phyloP scores from a whole-genome alignment of 2,329 filamentous ascomycete species.

The Coccinonectria pachysandricola region DNA sequence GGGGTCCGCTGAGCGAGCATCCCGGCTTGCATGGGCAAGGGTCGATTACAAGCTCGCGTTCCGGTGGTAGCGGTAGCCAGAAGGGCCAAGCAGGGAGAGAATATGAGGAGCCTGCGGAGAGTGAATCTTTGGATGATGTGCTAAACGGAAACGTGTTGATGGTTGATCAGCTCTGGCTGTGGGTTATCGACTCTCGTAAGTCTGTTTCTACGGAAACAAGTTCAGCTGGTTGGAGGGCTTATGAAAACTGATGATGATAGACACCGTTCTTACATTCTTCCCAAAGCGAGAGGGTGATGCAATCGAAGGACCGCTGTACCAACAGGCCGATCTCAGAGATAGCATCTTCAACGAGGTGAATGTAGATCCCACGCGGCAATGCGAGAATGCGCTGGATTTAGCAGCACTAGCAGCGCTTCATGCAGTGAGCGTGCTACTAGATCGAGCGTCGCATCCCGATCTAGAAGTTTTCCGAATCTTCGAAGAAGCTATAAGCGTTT shows the following conservation, averaged over 20 bases:
- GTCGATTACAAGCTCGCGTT: slow-evolving; percentile 19
- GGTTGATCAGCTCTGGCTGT: slow-evolving; percentile 57
- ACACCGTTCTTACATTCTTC: slow-evolving; percentile 44
- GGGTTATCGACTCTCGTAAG: slow-evolving; percentile 44
- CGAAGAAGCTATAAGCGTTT: slow-evolving; percentile 53
- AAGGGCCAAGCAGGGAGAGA: slow-evolving; percentile 20
- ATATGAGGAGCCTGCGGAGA: slow-evolving; percentile 20
- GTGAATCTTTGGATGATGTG: slow-evolving; percentile 26
- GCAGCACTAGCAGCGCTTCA: slow-evolving; percentile 53
- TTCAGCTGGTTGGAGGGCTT: too few species aligned
- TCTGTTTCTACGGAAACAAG: too few species aligned
- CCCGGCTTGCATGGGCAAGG: slow-evolving; percentile 18
- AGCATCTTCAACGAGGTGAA: slow-evolving; percentile 58
- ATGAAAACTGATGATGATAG: too few species aligned
- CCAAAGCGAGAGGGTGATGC: slow-evolving; percentile 43
- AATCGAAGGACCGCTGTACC: slow-evolving; percentile 44
- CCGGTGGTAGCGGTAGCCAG: slow-evolving; percentile 16
- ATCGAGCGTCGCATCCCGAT: slow-evolving; percentile 48
- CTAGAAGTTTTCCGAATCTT: slow-evolving; percentile 56
- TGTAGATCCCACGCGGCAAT: slow-evolving; percentile 51
- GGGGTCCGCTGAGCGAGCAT: slow-evolving; percentile 11
- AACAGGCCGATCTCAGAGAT: slow-evolving; percentile 51
- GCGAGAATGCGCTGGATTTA: slow-evolving; percentile 51
- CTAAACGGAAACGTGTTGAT: slow-evolving; percentile 51
- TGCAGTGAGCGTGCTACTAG: slow-evolving; percentile 51